Evolutionary conservation across 2,329 filamentous ascomycete species (phyloP), one percentile per base, ranked within the genome.

Genomic region (Colletotrichum eleusines): DNA sequence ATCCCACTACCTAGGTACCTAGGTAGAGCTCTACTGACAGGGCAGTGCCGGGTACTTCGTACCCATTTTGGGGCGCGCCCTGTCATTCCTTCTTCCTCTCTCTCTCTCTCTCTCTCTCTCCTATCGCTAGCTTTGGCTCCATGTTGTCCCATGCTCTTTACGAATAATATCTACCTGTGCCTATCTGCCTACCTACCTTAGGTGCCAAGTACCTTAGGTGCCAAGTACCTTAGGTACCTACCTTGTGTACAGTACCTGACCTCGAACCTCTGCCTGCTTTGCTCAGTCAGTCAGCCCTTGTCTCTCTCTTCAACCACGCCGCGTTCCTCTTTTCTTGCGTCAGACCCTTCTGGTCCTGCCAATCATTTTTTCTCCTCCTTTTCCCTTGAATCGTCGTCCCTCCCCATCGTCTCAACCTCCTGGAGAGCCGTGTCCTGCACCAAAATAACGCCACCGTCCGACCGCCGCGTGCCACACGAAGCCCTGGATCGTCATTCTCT

Each of bases 341-440:
- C 66, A 70, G 66, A 62, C 69, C 65, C 66, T 66, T 65, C 50
- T 48, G 60, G 66, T 35, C 55, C 69, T 72, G 61, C 69, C 69
- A 72, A 72, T 71, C 66, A 72, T 62, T 60, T 60, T 71, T 70
- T 61, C 66, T 46, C 66, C 40, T 66, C 66, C 12, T 58, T 69
- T 42, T 42, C 58, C 35, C 33, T n/a, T 35, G 64, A 68, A 48
- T 59, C 53, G 64, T 63, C 65, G 44, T 63, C 63, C 28, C 28
- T 46, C 42, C 42, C 51, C 65, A 31, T 71, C 64, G 53, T 71
- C 69, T 71, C 59, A 71, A 69, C 64, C 68, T 71, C 44, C 9
- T 68, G 51, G 48, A 58, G 64, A 58, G 64, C 68, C 68, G 68
- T 70, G 63, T 58, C 44, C 63, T 40, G 67, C 63, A 57, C 69